Evolutionary conservation across 768 basidiomycete genomes (phyloP).

Genomic region (Suillus plorans): DNA sequence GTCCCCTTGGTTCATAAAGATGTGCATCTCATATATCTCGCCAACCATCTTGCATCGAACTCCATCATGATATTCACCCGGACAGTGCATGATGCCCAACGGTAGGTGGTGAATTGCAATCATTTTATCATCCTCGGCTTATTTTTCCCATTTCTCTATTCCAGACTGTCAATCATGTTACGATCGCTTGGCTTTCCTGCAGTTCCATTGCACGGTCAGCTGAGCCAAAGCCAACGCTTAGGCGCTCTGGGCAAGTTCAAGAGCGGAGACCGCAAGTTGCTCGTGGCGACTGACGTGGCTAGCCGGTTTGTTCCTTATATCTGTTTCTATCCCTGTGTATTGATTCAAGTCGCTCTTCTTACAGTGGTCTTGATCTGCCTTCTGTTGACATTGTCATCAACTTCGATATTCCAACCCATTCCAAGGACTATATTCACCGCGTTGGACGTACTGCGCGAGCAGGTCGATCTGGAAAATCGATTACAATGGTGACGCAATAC

Average conservation of each 20-base stretch:
- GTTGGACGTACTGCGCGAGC: conserved; percentile 98
- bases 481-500: conserved; percentile 98
- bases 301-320: conserved; percentile 59
- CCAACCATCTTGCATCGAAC: conserved; percentile 86
- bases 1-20: conserved; percentile 92
- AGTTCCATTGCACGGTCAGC: conserved; percentile 92
- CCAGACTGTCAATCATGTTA: conserved; percentile 82
- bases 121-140: not conserved
- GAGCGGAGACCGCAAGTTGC: conserved; percentile 83
- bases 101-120: conserved; percentile 39
- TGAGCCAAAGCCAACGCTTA: conserved; percentile 90
- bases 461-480: conserved; percentile 93
- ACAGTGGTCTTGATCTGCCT: conserved; percentile 91
- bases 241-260: conserved; percentile 96
- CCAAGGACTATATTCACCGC: conserved; percentile 98
- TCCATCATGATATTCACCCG: conserved; percentile 96
- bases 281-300: conserved; percentile 97
- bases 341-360: not conserved
- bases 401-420: conserved; percentile 96
- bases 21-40: conserved; percentile 83
- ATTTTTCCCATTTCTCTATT: conserved; percentile 1
- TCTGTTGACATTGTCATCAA: conserved; percentile 97
- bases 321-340: not conserved
- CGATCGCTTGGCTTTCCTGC: conserved; percentile 92
- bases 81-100: conserved; percentile 90